A percentile compares a stretch with the other conserved stretches of the same genome.
phyloP scores from a whole-genome alignment of 371 early-diverging fungal species.

The Batrachochytrium dendrobatidis region DNA sequence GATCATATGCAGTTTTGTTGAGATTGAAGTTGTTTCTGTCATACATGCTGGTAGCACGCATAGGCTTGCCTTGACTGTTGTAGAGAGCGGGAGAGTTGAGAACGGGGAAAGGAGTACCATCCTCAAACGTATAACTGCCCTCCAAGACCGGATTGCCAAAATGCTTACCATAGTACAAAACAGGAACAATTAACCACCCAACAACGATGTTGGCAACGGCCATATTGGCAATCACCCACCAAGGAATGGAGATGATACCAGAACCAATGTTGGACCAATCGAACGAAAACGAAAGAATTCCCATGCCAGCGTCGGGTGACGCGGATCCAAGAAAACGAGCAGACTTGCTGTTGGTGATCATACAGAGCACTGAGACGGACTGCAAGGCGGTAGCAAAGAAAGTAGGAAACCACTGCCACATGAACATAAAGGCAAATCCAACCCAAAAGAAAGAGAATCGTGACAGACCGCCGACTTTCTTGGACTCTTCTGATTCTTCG shows the following conservation, averaged over 20 bases:
- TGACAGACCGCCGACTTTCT: slow-evolving; percentile 8
- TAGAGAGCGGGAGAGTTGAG: not conserved
- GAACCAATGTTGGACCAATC: slow-evolving; percentile 43
- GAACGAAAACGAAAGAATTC: slow-evolving; percentile 66
- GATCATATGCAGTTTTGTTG: not conserved
- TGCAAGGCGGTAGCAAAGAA: slow-evolving; percentile 62
- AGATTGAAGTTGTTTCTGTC: not conserved
- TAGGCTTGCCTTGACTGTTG: not conserved
- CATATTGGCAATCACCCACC: slow-evolving; percentile 40
- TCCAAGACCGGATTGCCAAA: slow-evolving; percentile 15
- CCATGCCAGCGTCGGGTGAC: slow-evolving; percentile 49
- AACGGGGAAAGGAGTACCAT: not conserved
- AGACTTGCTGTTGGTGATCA: slow-evolving; percentile 45
- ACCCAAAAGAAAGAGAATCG: slow-evolving; percentile 59
- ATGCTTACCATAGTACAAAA: slow-evolving; percentile 56
- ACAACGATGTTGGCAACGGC: slow-evolving; percentile 59
- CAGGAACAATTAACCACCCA: slow-evolving; percentile 68
- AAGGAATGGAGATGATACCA: slow-evolving; percentile 28
- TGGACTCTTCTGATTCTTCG: not conserved
- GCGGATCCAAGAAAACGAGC: slow-evolving; percentile 16
- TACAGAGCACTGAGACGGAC: slow-evolving; percentile 64
- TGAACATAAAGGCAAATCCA: slow-evolving; percentile 40
- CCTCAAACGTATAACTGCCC: not conserved
- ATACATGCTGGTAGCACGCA: not conserved
- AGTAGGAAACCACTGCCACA: slow-evolving; percentile 69